Evolutionary conservation across 331 rosid genomes (phyloP).

Genomic region (Malus hybrid): DNA sequence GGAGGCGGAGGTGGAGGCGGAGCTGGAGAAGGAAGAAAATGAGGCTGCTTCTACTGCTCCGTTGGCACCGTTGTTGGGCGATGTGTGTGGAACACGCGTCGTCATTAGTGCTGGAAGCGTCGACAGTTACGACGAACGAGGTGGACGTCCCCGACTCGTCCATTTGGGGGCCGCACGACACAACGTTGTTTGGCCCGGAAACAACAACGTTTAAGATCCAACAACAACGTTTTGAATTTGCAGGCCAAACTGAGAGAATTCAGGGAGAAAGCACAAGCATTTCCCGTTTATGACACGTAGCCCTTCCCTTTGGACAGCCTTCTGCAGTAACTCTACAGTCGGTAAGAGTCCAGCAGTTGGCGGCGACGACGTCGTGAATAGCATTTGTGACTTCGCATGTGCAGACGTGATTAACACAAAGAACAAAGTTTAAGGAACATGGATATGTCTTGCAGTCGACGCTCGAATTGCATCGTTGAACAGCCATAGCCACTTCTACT

Average conservation of each 20-base stretch:
- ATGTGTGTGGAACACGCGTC: constrained; percentile 69
- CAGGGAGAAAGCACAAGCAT: not conserved
- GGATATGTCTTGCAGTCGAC: not conserved
- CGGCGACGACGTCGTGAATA: not conserved
- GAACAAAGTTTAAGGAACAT: not conserved
- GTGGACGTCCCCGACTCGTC: constrained; percentile 92
- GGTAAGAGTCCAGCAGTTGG: not conserved
- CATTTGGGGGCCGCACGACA: constrained; percentile 40
- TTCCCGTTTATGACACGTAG: not conserved
- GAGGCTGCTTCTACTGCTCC: too few relatives aligned
- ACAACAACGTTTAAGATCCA: constrained; percentile 72
- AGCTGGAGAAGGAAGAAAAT: too few relatives aligned
- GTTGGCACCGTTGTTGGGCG: too few relatives aligned
- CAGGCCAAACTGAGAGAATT: not conserved
- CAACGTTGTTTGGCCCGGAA: constrained; percentile 36
- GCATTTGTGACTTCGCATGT: not conserved
- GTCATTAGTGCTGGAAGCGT: constrained; percentile 70
- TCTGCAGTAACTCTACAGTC: not conserved
- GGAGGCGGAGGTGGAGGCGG: too few relatives aligned
- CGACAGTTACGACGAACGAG: constrained; percentile 89
- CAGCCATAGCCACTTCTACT: not conserved
- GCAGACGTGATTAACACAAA: not conserved
- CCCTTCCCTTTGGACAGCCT: not conserved
- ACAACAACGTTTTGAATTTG: constrained; percentile 18
- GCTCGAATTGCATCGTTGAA: not conserved